Conservation (phyloP, 1,284 basidiomycete genomes). For the Stereum hirsutum region DNA sequence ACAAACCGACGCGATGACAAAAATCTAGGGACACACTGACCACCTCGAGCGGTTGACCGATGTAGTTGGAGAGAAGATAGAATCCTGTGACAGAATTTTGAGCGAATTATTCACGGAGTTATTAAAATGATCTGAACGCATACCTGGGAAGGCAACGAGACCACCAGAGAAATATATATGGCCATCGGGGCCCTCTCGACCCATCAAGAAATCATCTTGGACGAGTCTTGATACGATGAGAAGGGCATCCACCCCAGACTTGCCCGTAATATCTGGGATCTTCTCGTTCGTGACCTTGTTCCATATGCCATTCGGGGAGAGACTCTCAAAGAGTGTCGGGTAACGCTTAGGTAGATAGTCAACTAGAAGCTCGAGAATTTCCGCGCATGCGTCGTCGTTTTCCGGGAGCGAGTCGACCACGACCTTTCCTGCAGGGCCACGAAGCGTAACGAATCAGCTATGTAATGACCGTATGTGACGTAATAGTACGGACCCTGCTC, state of each 20-base stretch:
- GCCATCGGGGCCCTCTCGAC: background rate
- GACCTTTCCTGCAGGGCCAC: background rate
- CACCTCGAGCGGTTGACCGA: background rate
- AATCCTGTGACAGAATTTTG: background rate
- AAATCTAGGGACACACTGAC: background rate
- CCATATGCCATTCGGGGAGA: background rate
- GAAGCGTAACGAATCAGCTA: background rate
- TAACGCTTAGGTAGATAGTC: background rate
- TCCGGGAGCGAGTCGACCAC: background rate
- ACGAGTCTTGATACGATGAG: background rate
- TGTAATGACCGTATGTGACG: background rate
- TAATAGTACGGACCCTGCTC: background rate
- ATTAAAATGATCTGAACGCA: background rate
- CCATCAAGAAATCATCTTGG: background rate
- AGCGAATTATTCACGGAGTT: too few species aligned
- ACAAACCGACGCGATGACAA: background rate
- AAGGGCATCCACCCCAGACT: background rate
- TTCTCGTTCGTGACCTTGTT: background rate
- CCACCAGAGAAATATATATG: background rate
- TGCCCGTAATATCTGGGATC: background rate
- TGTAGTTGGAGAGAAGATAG: background rate
- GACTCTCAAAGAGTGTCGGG: background rate
- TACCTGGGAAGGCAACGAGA: background rate
- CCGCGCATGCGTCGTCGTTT: background rate
- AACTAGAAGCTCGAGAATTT: background rate